Percentiles rank a stretch among this genome's conserved stretches.
Evolutionary conservation across 257 asterid genomes (phyloP).

Genomic region (Datura wrightii): DNA sequence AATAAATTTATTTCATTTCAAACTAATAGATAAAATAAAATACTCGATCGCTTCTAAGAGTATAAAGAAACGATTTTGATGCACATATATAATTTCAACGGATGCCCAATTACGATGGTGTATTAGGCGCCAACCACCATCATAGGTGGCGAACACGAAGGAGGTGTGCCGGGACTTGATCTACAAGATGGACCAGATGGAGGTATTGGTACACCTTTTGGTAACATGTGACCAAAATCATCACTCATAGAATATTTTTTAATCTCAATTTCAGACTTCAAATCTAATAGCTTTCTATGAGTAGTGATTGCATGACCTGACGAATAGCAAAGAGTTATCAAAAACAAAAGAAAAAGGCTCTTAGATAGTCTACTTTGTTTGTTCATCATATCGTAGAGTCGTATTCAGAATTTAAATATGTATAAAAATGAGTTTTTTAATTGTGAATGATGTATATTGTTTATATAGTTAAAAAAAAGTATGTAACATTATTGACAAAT

Average conservation of each 20-base stretch:
- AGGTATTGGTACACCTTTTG: conserved; percentile 9
- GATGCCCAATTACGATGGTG: not conserved
- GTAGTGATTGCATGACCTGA: not conserved
- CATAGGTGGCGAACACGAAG: not conserved
- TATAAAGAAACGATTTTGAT: not conserved
- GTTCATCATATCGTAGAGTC: not conserved
- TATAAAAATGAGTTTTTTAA: not conserved
- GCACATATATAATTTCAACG: not conserved
- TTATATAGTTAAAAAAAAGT: not conserved
- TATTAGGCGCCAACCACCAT: not conserved
- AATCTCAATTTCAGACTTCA: not conserved
- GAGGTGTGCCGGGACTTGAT: not conserved
- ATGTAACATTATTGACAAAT: not conserved
- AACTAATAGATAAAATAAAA: not conserved
- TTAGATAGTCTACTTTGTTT: not conserved
- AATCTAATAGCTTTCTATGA: not conserved
- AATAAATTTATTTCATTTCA: not conserved
- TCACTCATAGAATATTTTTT: not conserved
- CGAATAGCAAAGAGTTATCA: conserved; percentile 10
- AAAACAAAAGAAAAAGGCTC: not conserved
- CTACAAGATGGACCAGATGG: conserved; percentile 18
- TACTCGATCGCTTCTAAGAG: not conserved
- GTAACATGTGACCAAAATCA: not conserved
- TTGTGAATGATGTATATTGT: not conserved
- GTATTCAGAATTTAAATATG: not conserved